These are phyloP conservation scores for Rubroboletus pulcherrimus DNA, from an alignment of 768 basidiomycete species.

Conservation along the genomic window DNA sequence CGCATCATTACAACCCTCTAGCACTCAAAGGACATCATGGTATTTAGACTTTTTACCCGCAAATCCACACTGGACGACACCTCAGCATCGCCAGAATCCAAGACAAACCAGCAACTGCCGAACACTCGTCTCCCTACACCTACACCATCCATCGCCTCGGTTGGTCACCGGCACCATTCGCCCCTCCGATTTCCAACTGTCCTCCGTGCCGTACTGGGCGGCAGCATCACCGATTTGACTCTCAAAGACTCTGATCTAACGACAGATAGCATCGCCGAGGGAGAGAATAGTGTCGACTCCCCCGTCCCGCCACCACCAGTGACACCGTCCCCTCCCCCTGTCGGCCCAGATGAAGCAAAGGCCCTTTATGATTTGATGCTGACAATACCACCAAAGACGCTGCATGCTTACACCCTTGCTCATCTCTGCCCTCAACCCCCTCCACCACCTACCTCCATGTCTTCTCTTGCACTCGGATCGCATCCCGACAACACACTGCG, in stretches of 20 bases:
- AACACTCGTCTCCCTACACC: constrained; percentile 48
- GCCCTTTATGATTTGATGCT: constrained; percentile 49
- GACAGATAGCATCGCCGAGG: constrained; percentile 6
- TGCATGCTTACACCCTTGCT: constrained; percentile 59
- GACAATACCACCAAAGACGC: constrained; percentile 61
- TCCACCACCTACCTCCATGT: background rate
- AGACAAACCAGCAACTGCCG: background rate
- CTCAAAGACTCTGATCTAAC: constrained; percentile 16
- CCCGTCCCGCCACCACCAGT: constrained; percentile 25
- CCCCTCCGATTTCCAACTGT: constrained; percentile 21
- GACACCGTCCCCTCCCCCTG: constrained; percentile 35
- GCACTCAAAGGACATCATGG: constrained; percentile 24
- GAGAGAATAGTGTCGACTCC: constrained; percentile 3
- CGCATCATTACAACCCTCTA: background rate
- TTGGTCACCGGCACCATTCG: constrained; percentile 13
- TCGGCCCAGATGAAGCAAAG: constrained; percentile 39
- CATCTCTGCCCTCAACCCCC: constrained; percentile 35
- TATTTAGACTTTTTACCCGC: constrained; percentile 41
- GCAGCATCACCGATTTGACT: constrained; percentile 22
- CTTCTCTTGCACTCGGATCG: constrained; percentile 16
- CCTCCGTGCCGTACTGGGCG: constrained; percentile 10
- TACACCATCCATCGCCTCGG: constrained; percentile 45
- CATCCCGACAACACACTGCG: constrained; percentile 6
- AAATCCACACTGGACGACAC: constrained; percentile 23
- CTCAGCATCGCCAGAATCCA: constrained; percentile 4